Conservation (phyloP, 129 eudicot genomes). For the Centella asiatica region DNA sequence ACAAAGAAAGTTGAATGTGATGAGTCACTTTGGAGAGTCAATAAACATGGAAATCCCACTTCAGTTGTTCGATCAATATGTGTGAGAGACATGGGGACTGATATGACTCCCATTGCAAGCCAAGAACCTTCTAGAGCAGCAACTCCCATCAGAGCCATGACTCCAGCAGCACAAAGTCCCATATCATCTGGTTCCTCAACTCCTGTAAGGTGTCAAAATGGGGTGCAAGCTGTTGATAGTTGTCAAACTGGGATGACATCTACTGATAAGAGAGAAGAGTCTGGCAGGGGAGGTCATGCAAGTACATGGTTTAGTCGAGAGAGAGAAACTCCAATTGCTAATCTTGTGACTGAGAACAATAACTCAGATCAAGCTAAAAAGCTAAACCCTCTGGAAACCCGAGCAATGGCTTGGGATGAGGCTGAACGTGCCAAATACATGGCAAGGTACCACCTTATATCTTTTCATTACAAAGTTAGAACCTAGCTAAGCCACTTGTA, state of each 20-base stretch:
- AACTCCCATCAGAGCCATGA: slow-evolving; percentile 70
- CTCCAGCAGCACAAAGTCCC: slow-evolving; percentile 71
- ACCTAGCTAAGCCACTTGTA: neutral
- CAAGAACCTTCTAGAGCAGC: slow-evolving; percentile 88
- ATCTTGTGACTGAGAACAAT: slow-evolving; percentile 23
- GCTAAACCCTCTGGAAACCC: slow-evolving; percentile 55
- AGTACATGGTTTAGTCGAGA: slow-evolving; percentile 39
- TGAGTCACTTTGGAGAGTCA: slow-evolving; percentile 51
- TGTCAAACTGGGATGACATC: slow-evolving; percentile 9
- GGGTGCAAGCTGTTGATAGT: slow-evolving; percentile 15
- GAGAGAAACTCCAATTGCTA: slow-evolving; percentile 32
- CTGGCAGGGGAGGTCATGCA: slow-evolving; percentile 19
- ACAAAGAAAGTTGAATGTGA: slow-evolving; percentile 62
- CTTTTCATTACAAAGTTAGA: neutral
- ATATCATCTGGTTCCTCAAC: slow-evolving; percentile 57
- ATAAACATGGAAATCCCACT: slow-evolving; percentile 30
- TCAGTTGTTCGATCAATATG: slow-evolving; percentile 60
- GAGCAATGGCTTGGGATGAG: slow-evolving; percentile 96
- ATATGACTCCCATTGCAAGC: slow-evolving; percentile 95
- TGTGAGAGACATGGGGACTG: slow-evolving; percentile 97
- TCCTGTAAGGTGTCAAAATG: slow-evolving; percentile 51
- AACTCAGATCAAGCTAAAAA: slow-evolving; percentile 22
- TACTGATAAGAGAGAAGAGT: slow-evolving; percentile 30
- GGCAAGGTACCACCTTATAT: slow-evolving; percentile 53
- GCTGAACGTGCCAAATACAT: slow-evolving; percentile 84